Percentiles rank a stretch among this genome's conserved stretches.
Conservation (phyloP, 2,329 filamentous ascomycete genomes). For the Gnomoniopsis sp. region DNA sequence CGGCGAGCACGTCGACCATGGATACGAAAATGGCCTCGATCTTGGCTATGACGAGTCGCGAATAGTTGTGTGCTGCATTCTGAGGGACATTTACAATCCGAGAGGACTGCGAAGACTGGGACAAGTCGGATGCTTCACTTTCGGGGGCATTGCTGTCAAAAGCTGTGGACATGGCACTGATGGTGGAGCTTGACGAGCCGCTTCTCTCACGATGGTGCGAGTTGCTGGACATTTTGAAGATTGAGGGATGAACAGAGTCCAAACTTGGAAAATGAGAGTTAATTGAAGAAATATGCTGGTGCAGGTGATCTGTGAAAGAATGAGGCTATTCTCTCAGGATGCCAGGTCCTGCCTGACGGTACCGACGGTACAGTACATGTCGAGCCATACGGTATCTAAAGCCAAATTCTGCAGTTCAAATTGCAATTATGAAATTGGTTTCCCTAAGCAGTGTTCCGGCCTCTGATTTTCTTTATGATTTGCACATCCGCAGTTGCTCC, state of each 20-base stretch:
- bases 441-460: too few species aligned
- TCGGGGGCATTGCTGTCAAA: background rate
- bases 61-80: constrained; percentile 5
- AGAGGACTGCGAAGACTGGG: background rate
- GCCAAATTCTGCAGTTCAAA: too few species aligned
- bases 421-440: too few species aligned
- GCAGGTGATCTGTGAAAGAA: too few species aligned
- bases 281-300: too few species aligned
- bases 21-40: constrained; percentile 54
- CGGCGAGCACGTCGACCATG: constrained; percentile 46
- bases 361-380: too few species aligned
- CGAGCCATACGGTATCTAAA: too few species aligned
- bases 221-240: background rate
- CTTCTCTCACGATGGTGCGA: background rate
- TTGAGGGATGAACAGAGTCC: too few species aligned
- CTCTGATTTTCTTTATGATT: too few species aligned
- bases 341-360: too few species aligned
- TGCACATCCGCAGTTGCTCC: background rate
- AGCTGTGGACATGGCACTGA: background rate
- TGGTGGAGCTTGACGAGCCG: background rate
- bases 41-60: constrained; percentile 39
- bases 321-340: too few species aligned
- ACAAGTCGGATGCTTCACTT: background rate
- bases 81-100: background rate
- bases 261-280: too few species aligned